Evolutionary conservation across 805 yeast species (phyloP).

Genomic region (Saturnispora sekii): DNA sequence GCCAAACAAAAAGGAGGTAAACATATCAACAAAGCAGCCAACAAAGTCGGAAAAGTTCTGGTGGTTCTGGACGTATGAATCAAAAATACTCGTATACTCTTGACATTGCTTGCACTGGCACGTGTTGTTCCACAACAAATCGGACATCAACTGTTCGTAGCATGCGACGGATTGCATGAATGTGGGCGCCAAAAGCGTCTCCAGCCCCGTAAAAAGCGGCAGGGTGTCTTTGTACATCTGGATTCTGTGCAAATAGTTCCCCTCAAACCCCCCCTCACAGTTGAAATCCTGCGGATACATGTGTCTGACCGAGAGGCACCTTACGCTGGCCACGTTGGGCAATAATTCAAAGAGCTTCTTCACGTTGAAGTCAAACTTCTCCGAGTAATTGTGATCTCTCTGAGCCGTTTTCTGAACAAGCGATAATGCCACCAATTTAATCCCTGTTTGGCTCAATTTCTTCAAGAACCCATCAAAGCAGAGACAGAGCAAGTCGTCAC

Average conservation of each 20-base stretch:
- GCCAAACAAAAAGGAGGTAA: slow-evolving; percentile 48
- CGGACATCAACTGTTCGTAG: slow-evolving; percentile 63
- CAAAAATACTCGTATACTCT: slow-evolving; percentile 40
- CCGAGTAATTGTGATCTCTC: slow-evolving; percentile 37
- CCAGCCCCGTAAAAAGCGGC: slow-evolving; percentile 35
- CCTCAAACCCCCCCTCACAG: slow-evolving; percentile 60
- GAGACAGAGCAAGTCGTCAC: slow-evolving; percentile 36
- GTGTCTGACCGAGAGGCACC: slow-evolving; percentile 44
- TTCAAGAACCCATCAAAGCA: slow-evolving; percentile 36
- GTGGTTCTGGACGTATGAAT: slow-evolving; percentile 54
- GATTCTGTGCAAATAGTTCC: slow-evolving; percentile 55
- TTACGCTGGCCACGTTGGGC: slow-evolving; percentile 27
- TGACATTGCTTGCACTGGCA: slow-evolving; percentile 54
- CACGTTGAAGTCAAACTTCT: slow-evolving; percentile 44
- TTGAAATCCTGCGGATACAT: slow-evolving; percentile 48
- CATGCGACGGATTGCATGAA: slow-evolving; percentile 51
- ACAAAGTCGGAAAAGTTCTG: slow-evolving; percentile 41
- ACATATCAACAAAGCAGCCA: slow-evolving; percentile 47
- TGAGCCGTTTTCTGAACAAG: slow-evolving; percentile 27
- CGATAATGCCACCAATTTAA: slow-evolving; percentile 29
- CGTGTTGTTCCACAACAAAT: slow-evolving; percentile 62
- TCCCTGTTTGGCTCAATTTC: slow-evolving; percentile 15
- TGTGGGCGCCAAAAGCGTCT: slow-evolving; percentile 46
- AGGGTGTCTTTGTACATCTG: slow-evolving; percentile 39
- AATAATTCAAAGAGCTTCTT: slow-evolving; percentile 32